These are phyloP conservation scores for Claviceps arundinis DNA, from an alignment of 2,329 filamentous ascomycete genomes.

Conservation along the genomic window DNA sequence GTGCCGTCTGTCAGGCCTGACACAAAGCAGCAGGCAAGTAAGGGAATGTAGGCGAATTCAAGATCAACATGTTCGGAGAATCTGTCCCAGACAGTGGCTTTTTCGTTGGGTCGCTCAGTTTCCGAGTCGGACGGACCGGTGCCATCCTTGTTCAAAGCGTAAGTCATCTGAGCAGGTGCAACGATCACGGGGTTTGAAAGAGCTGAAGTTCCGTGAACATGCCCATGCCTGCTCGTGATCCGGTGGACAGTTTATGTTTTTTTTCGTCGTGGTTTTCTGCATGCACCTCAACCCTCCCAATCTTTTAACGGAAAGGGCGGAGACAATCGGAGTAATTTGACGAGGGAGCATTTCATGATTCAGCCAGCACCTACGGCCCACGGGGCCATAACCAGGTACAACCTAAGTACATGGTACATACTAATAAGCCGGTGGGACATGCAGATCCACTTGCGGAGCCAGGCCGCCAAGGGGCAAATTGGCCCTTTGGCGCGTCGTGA, in stretches of 20 bases:
- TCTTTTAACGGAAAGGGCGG: neutral
- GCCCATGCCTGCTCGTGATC: neutral
- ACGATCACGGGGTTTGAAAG: neutral
- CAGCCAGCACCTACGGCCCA: too few relatives aligned
- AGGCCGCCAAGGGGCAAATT: neutral
- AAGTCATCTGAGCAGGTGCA: neutral
- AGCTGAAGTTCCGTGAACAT: neutral
- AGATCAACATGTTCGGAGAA: constrained; percentile 8
- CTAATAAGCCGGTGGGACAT: neutral
- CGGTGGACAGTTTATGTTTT: neutral
- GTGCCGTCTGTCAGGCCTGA: constrained; percentile 27
- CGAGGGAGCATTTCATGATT: neutral
- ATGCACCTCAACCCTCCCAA: neutral
- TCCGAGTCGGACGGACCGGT: constrained; percentile 7
- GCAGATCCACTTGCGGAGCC: neutral
- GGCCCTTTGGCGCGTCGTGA: neutral
- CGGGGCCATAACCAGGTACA: too few relatives aligned
- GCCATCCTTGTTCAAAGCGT: neutral
- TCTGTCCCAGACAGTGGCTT: constrained; percentile 1
- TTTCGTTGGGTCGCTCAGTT: constrained; percentile 6
- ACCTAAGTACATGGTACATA: too few relatives aligned
- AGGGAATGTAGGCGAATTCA: constrained; percentile 17
- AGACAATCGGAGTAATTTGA: constrained; percentile 1
- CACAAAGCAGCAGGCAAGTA: constrained; percentile 21
- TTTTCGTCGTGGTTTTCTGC: neutral